Conservation (phyloP, 176 grass and related monocot genomes). For the Carex myosuroides region DNA sequence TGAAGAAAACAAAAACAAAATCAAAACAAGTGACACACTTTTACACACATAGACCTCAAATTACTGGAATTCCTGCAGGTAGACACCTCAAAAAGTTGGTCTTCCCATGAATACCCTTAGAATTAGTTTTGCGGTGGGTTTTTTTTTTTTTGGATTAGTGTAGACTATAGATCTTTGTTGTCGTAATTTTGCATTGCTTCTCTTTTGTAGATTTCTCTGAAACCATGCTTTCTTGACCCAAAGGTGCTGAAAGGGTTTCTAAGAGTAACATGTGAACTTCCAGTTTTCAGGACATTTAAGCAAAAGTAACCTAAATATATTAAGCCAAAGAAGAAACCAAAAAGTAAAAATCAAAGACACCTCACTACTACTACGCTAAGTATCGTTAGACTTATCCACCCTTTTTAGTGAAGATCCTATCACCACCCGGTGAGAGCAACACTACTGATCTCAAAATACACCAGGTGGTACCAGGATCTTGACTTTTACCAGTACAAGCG, state of each 20-base stretch:
- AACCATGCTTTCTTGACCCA: neutral
- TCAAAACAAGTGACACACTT: neutral
- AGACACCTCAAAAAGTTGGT: slow-evolving; percentile 17
- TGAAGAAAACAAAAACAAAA: neutral
- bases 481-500: neutral
- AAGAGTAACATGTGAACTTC: slow-evolving; percentile 5
- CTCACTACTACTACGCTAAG: neutral
- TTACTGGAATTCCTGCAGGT: neutral
- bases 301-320: neutral
- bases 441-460: slow-evolving; percentile 10
- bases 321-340: neutral
- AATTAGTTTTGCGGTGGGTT: too few species aligned
- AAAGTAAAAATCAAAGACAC: neutral
- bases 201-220: neutral
- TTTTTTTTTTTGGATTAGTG: neutral
- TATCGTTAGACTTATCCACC: slow-evolving; percentile 4
- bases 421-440: slow-evolving; percentile 33
- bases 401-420: slow-evolving; percentile 34
- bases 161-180: neutral
- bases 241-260: neutral
- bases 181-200: neutral
- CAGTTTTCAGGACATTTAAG: slow-evolving; percentile 13
- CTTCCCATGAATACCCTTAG: neutral
- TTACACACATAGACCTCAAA: neutral
- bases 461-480: slow-evolving; percentile 88